These are phyloP conservation scores for Rossbeevera mucosa DNA, from an alignment of 768 basidiomycete species.

Conservation along the genomic window DNA sequence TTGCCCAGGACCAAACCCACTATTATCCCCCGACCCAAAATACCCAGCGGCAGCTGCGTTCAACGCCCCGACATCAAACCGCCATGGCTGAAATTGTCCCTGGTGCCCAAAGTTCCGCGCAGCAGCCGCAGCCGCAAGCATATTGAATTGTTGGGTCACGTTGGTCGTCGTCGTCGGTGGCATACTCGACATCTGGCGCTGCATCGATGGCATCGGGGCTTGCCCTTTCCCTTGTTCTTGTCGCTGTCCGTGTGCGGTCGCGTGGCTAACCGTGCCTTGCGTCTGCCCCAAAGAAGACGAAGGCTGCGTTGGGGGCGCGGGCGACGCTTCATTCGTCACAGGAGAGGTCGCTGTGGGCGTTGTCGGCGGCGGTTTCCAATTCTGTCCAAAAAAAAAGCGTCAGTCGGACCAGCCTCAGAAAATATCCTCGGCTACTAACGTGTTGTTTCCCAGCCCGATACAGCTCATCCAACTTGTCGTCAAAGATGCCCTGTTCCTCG, in stretches of 20 bases:
- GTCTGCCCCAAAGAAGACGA: neutral
- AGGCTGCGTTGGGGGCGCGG: conserved; percentile 1
- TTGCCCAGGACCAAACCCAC: conserved; percentile 9
- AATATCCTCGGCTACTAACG: conserved; percentile 38
- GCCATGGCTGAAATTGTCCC: conserved; percentile 20
- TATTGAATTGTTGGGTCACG: conserved; percentile 22
- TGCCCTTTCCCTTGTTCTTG: neutral
- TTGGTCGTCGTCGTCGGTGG: conserved; percentile 8
- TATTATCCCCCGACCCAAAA: conserved; percentile 16
- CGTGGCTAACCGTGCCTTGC: neutral
- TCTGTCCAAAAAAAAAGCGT: conserved; percentile 28
- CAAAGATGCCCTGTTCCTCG: conserved; percentile 73
- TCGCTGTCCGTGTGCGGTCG: neutral
- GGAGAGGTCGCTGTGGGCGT: conserved; percentile 5
- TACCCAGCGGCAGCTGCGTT: conserved; percentile 18
- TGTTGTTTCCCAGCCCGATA: conserved; percentile 75
- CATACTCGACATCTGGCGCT: neutral
- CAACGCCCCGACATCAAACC: conserved; percentile 9
- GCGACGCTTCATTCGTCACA: neutral
- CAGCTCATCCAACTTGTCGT: conserved; percentile 81
- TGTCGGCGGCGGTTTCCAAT: conserved; percentile 51
- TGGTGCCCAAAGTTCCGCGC: conserved; percentile 24
- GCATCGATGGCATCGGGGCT: neutral
- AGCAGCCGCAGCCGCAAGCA: conserved; percentile 24
- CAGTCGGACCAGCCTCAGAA: neutral